Evolutionary conservation across 1,284 basidiomycete genomes (phyloP).

Genomic region (Fomitopsis schrenkii): DNA sequence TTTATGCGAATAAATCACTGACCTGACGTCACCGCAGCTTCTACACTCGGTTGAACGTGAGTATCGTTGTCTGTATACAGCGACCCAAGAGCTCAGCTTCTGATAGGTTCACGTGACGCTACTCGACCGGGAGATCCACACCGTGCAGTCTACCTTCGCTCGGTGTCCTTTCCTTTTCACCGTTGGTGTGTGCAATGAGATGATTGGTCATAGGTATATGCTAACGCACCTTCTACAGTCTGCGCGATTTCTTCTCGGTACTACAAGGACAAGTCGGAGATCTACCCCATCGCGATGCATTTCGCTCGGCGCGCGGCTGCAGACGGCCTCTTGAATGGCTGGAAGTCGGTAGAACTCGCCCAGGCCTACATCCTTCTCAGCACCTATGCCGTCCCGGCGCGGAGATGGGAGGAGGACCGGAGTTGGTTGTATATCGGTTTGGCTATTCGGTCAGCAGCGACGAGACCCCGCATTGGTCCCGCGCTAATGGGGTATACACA

Average conservation of each 20-base stretch:
- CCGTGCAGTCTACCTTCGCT: conserved; percentile 66
- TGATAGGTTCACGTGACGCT: conserved; percentile 67
- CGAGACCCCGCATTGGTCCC: background rate
- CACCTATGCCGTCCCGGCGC: conserved; percentile 72
- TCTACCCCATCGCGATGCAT: conserved; percentile 84
- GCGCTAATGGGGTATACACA: conserved; percentile 10
- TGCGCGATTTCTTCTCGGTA: conserved; percentile 77
- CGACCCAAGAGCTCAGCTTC: conserved; percentile 6
- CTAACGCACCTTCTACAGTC: conserved; percentile 36
- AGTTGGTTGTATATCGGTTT: conserved; percentile 81
- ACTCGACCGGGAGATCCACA: conserved; percentile 71
- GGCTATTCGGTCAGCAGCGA: conserved; percentile 55
- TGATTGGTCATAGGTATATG: background rate
- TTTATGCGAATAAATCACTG: background rate
- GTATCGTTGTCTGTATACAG: conserved; percentile 14
- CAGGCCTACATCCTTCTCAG: conserved; percentile 73
- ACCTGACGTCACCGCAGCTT: conserved; percentile 39
- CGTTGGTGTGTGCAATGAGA: conserved; percentile 51
- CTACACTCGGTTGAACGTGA: conserved; percentile 66
- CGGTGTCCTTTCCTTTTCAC: conserved; percentile 82
- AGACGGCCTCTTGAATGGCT: conserved; percentile 71
- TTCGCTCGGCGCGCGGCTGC: conserved; percentile 80
- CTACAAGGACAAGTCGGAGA: conserved; percentile 70
- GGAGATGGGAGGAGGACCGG: conserved; percentile 79
- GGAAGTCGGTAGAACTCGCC: conserved; percentile 63